Conservation (phyloP, 1,139 yeast genomes). For the Blastobotrys persicus region DNA sequence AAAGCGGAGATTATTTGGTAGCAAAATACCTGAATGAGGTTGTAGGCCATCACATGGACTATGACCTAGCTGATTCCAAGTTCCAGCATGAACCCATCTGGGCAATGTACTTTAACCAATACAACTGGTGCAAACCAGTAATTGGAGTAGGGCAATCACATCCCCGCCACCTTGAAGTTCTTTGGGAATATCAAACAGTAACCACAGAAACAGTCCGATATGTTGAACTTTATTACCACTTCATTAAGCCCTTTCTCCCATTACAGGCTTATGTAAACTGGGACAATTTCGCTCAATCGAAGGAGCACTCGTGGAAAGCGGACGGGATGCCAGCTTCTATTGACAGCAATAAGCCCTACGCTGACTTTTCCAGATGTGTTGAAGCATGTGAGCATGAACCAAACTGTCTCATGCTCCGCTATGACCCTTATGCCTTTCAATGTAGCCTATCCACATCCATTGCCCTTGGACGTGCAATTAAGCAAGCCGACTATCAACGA, state of each 20-base stretch:
- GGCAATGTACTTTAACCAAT: slow-evolving; percentile 22
- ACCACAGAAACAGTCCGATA: slow-evolving; percentile 23
- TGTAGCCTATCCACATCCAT: slow-evolving; percentile 33
- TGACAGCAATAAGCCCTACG: slow-evolving; percentile 22
- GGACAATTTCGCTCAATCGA: slow-evolving; percentile 35
- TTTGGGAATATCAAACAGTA: slow-evolving; percentile 36
- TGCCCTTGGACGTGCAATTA: slow-evolving; percentile 30
- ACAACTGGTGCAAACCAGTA: slow-evolving; percentile 37
- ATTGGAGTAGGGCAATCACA: slow-evolving; percentile 31
- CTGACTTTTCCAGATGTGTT: slow-evolving; percentile 28
- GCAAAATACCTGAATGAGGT: slow-evolving; percentile 29
- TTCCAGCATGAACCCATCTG: slow-evolving; percentile 26
- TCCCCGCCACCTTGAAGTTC: slow-evolving; percentile 32
- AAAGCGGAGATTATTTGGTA: slow-evolving; percentile 39
- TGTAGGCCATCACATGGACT: slow-evolving; percentile 25
- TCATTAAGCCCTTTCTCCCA: slow-evolving; percentile 29
- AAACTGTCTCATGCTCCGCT: slow-evolving; percentile 34
- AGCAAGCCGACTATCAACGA: slow-evolving; percentile 22
- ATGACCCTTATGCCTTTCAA: slow-evolving; percentile 32
- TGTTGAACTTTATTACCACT: slow-evolving; percentile 35
- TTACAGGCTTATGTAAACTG: slow-evolving; percentile 19
- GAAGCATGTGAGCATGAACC: slow-evolving; percentile 26
- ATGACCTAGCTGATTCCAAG: slow-evolving; percentile 21
- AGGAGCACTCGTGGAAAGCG: slow-evolving; percentile 27
- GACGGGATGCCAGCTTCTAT: slow-evolving; percentile 17